phyloP scores from a whole-genome alignment of 371 early-diverging fungal genomes.

The Capillidium rhysosporum region DNA sequence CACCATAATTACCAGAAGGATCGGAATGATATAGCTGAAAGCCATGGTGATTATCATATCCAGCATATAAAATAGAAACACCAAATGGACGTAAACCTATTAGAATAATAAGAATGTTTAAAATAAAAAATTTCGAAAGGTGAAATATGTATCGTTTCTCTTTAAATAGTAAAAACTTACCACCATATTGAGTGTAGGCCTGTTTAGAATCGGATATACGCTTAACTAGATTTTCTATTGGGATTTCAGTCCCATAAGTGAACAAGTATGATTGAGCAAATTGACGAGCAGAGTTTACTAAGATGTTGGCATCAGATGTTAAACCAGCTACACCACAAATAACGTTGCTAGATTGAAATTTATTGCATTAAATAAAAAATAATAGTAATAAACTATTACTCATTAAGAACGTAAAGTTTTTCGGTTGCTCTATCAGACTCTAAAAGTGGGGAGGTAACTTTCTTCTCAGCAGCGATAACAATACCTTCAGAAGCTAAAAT shows the following conservation, averaged over 20 bases:
- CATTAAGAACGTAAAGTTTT: constrained; percentile 91
- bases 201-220: constrained; percentile 92
- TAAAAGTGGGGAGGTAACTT: constrained; percentile 77
- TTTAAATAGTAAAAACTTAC: constrained; percentile 12
- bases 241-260: constrained; percentile 75
- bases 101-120: not conserved
- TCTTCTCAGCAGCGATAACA: constrained; percentile 94
- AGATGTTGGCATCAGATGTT: constrained; percentile 92
- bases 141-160: not conserved
- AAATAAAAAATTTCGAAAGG: not conserved
- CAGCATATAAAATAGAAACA: constrained; percentile 94
- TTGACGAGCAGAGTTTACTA: constrained; percentile 78
- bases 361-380: not conserved
- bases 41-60: constrained; percentile 74
- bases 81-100: constrained; percentile 95
- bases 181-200: constrained; percentile 97
- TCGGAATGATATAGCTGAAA: constrained; percentile 97
- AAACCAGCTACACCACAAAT: constrained; percentile 96
- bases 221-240: constrained; percentile 87
- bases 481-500: constrained; percentile 86
- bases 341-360: constrained; percentile 39
- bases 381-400: constrained; percentile 26
- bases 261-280: constrained; percentile 81
- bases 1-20: constrained; percentile 96
- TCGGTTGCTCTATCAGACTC: constrained; percentile 71